Percentiles rank a stretch among this genome's conserved stretches.
These are phyloP conservation scores for Fusarium sp. DNA, from an alignment of 2,329 filamentous ascomycete genomes.

Conservation along the genomic window DNA sequence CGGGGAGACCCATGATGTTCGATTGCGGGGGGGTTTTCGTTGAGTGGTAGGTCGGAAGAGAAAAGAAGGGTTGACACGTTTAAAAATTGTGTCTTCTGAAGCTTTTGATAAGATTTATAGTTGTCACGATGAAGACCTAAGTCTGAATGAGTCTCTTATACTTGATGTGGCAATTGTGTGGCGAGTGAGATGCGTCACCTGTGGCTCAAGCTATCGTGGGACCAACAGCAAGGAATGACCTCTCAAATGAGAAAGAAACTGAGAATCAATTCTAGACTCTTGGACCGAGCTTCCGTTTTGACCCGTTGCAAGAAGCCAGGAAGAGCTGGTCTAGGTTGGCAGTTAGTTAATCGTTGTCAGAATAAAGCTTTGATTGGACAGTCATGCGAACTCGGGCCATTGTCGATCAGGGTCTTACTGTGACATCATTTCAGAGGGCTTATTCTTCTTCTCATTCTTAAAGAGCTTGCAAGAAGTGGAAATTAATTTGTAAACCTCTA, in stretches of 20 bases:
- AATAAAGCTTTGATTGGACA: constrained; percentile 18
- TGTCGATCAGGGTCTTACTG: constrained; percentile 23
- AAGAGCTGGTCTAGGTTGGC: background rate
- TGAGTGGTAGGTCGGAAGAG: background rate
- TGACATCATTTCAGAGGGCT: constrained; percentile 20
- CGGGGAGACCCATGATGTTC: constrained; percentile 44
- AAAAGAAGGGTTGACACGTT: background rate
- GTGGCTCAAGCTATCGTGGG: constrained; percentile 35
- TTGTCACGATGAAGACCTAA: background rate
- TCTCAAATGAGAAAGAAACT: background rate
- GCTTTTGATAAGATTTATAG: background rate
- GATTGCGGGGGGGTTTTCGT: background rate
- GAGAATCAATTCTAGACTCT: background rate
- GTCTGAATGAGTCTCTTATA: constrained; percentile 36
- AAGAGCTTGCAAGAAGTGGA: background rate
- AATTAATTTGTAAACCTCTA: constrained; percentile 13
- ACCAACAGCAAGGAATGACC: background rate
- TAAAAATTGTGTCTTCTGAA: background rate
- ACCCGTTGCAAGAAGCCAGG: background rate
- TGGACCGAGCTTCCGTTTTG: constrained; percentile 5
- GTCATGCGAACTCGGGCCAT: background rate
- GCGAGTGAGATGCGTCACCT: constrained; percentile 42
- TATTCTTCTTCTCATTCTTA: background rate
- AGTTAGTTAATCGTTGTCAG: background rate
- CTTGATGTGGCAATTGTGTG: constrained; percentile 35